These are phyloP conservation scores for Aspergillus persii DNA, from an alignment of 2,329 filamentous ascomycete species.

Conservation along the genomic window DNA sequence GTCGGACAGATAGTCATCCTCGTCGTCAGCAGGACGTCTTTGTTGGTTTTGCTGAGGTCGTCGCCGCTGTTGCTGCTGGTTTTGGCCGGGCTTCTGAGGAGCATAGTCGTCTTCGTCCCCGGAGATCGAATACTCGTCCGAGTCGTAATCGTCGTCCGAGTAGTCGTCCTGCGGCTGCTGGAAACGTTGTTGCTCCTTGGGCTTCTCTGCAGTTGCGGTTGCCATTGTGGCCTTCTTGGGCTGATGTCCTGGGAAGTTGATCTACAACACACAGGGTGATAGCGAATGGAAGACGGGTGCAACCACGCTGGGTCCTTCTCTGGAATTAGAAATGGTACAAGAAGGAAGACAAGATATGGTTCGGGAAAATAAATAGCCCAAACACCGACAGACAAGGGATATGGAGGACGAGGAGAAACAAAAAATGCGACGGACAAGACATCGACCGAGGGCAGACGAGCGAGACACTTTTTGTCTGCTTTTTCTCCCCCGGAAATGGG, in stretches of 20 bases:
- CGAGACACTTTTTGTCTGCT: background rate
- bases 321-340: background rate
- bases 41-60: slow-evolving; percentile 20
- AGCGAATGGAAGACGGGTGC: background rate
- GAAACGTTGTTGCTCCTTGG: slow-evolving; percentile 24
- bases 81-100: slow-evolving; percentile 5
- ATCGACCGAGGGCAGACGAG: background rate
- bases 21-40: slow-evolving; percentile 26
- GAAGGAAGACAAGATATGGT: background rate
- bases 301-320: background rate
- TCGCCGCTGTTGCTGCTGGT: slow-evolving; percentile 15
- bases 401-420: background rate
- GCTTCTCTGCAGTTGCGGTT: slow-evolving; percentile 32
- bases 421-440: background rate
- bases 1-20: slow-evolving; percentile 33
- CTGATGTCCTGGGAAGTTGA: background rate
- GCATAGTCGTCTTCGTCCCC: slow-evolving; percentile 22
- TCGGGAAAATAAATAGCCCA: background rate
- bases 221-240: background rate
- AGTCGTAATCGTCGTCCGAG: slow-evolving; percentile 25
- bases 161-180: slow-evolving; percentile 25
- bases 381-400: background rate
- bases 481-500: background rate
- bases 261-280: background rate
- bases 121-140: slow-evolving; percentile 27